Evolutionary conservation across 805 yeast genomes (phyloP).

Genomic region (Candida palmyrensis): DNA sequence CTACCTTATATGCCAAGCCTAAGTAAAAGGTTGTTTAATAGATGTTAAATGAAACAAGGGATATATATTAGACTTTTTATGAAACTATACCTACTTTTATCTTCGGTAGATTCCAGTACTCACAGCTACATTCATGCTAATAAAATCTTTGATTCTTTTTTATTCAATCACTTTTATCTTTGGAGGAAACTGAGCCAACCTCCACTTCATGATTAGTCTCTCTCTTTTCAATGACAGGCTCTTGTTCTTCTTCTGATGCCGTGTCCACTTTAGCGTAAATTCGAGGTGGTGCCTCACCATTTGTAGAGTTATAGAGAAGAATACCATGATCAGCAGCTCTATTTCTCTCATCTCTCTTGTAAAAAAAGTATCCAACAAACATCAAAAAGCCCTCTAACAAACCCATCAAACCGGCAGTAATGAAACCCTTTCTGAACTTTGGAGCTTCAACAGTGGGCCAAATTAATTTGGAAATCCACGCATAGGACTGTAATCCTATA

Average conservation of each 20-base stretch:
- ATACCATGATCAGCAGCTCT: constrained; percentile 46
- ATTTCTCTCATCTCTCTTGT: constrained; percentile 47
- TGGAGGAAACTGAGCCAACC: background rate
- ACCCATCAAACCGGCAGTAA: constrained; percentile 38
- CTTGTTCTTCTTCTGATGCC: background rate
- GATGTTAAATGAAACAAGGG: background rate
- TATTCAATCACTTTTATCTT: background rate
- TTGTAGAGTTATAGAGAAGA: constrained; percentile 35
- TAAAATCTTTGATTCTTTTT: background rate
- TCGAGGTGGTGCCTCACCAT: constrained; percentile 14
- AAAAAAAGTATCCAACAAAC: constrained; percentile 28
- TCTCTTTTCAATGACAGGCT: background rate
- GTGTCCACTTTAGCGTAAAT: background rate
- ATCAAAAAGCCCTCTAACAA: constrained; percentile 18
- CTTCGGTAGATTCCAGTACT: background rate
- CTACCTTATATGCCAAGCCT: constrained; percentile 8
- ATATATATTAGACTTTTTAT: background rate
- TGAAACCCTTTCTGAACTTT: constrained; percentile 44
- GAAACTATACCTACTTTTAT: background rate
- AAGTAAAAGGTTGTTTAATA: constrained; percentile 3
- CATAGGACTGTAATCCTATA: constrained; percentile 22
- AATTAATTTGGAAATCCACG: constrained; percentile 24
- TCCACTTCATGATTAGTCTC: background rate
- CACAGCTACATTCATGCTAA: background rate
- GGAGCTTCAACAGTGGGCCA: constrained; percentile 55